These are phyloP conservation scores for Ustulina deusta DNA, from an alignment of 2,329 filamentous ascomycete genomes.

Conservation along the genomic window DNA sequence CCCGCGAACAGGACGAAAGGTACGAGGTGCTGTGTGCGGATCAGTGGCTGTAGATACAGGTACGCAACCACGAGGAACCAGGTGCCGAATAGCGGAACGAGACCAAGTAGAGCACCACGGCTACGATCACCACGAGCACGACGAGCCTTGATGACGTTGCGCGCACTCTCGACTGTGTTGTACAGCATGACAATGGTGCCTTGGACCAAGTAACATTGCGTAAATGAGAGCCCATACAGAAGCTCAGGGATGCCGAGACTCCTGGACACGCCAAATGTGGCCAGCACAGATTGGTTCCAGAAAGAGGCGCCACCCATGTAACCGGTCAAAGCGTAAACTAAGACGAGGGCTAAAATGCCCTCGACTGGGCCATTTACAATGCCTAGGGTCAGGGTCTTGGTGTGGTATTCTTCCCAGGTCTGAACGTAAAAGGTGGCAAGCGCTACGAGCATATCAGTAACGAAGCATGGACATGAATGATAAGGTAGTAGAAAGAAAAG, in stretches of 20 bases:
- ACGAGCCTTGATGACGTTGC: conserved; percentile 86
- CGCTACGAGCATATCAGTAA: conserved; percentile 60
- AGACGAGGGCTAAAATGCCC: conserved; percentile 85
- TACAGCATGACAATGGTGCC: conserved; percentile 83
- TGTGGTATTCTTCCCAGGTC: conserved; percentile 99
- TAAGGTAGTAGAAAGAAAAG: not conserved
- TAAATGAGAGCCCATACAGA: conserved; percentile 85
- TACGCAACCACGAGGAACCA: conserved; percentile 85
- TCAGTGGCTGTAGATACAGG: conserved; percentile 84
- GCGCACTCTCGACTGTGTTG: conserved; percentile 83
- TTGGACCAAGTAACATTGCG: conserved; percentile 92
- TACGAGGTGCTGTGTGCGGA: conserved; percentile 84
- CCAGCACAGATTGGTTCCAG: conserved; percentile 88
- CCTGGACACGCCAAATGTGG: conserved; percentile 75
- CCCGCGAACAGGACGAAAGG: conserved; percentile 92
- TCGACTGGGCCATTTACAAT: conserved; percentile 95
- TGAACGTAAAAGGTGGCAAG: conserved; percentile 98
- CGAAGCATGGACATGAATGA: not conserved
- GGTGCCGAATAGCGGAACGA: conserved; percentile 81
- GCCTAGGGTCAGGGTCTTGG: conserved; percentile 92
- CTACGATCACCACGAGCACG: conserved; percentile 78
- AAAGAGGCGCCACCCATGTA: conserved; percentile 89
- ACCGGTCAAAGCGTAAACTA: conserved; percentile 86
- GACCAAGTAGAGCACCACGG: conserved; percentile 81
- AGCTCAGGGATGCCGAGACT: conserved; percentile 72